Conservation (phyloP, 2,329 filamentous ascomycete species). For the Zarea fungicola region DNA sequence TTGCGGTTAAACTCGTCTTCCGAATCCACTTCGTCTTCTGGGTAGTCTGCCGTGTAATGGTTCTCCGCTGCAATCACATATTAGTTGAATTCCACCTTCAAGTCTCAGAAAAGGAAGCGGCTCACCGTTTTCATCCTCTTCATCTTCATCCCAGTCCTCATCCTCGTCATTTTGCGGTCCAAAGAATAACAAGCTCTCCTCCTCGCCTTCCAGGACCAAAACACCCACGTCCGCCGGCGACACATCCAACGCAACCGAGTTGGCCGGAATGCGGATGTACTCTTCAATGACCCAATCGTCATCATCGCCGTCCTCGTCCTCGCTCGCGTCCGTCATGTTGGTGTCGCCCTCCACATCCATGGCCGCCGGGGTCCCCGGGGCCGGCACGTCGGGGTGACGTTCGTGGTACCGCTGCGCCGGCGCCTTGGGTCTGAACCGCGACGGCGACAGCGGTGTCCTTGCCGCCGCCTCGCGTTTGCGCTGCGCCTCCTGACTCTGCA, state of each 20-base stretch:
- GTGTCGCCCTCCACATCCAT: slow-evolving; percentile 26
- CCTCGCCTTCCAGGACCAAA: slow-evolving; percentile 51
- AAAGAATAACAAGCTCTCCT: slow-evolving; percentile 57
- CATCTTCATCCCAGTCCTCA: slow-evolving; percentile 53
- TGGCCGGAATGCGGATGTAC: slow-evolving; percentile 56
- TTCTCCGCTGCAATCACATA: slow-evolving; percentile 58
- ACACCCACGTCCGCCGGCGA: slow-evolving; percentile 49
- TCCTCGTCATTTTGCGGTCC: slow-evolving; percentile 56
- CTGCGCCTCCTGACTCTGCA: slow-evolving; percentile 43
- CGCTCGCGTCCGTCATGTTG: slow-evolving; percentile 35
- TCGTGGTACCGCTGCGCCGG: slow-evolving; percentile 51
- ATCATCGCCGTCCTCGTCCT: slow-evolving; percentile 41
- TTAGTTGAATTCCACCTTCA: neutral
- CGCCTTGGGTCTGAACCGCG: slow-evolving; percentile 48
- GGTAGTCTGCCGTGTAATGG: slow-evolving; percentile 74
- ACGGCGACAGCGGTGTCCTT: neutral
- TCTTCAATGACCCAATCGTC: slow-evolving; percentile 60
- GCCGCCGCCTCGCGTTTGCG: slow-evolving; percentile 26
- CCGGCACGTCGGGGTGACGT: slow-evolving; percentile 42
- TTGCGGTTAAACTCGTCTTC: slow-evolving; percentile 52
- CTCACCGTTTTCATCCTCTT: slow-evolving; percentile 62
- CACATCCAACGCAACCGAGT: slow-evolving; percentile 42
- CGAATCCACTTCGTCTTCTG: slow-evolving; percentile 70
- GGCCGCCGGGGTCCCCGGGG: slow-evolving; percentile 9
- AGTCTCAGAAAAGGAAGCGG: neutral